Percentiles rank a stretch among this genome's conserved stretches.
phyloP scores from a whole-genome alignment of 1,284 basidiomycete species.

The Pascua sp. region DNA sequence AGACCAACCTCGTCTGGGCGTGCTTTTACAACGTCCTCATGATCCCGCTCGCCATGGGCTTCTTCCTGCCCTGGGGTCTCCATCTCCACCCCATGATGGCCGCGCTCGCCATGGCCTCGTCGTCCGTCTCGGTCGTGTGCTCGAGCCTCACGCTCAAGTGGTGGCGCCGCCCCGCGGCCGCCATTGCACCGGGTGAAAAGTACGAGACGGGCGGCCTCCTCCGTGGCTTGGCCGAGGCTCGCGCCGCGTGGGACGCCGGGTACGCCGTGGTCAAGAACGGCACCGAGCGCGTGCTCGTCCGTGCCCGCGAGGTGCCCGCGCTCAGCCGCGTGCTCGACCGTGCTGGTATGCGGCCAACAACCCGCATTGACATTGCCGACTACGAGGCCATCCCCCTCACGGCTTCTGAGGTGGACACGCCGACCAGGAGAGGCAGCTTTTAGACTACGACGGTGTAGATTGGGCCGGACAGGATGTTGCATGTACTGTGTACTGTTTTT shows the following conservation, averaged over 20 bases:
- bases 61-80: constrained; percentile 85
- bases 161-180: constrained; percentile 71
- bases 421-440: not conserved
- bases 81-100: constrained; percentile 98
- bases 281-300: constrained; percentile 9
- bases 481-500: not conserved
- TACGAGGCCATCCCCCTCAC: constrained; percentile 41
- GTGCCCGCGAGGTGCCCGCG: constrained; percentile 11
- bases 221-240: constrained; percentile 29
- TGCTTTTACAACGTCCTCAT: constrained; percentile 90
- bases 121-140: constrained; percentile 89
- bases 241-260: constrained; percentile 7
- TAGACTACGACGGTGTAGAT: not conserved
- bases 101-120: constrained; percentile 95
- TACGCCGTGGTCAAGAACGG: not conserved
- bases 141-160: constrained; percentile 82
- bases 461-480: no score
- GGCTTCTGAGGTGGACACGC: not conserved
- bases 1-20: constrained; percentile 79
- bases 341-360: constrained; percentile 11
- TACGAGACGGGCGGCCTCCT: constrained; percentile 39
- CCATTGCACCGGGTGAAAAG: constrained; percentile 63
- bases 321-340: constrained; percentile 22
- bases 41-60: constrained; percentile 97
- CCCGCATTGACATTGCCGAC: constrained; percentile 15